A percentile compares a stretch with the other conserved stretches of the same genome.
Conservation (phyloP, 1,139 yeast genomes). For the Protomyces pachydermus region DNA sequence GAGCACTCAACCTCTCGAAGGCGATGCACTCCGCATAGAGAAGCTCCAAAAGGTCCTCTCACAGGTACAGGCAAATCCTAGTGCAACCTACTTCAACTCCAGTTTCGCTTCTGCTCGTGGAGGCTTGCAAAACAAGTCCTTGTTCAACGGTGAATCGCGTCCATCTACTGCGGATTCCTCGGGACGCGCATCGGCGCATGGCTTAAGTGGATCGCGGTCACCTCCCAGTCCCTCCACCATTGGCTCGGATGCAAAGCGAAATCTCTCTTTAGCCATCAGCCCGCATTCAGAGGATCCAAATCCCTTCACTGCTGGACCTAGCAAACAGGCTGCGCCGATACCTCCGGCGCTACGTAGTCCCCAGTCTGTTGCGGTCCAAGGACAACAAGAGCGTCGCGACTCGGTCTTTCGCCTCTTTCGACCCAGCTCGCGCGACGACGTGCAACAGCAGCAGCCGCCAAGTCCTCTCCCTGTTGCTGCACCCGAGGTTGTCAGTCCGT, state of each 20-base stretch:
- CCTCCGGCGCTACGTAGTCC: neutral
- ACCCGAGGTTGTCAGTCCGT: neutral
- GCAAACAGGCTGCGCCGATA: neutral
- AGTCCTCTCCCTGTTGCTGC: neutral
- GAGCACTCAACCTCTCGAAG: slow-evolving; percentile 10
- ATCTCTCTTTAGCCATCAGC: neutral
- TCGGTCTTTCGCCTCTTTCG: neutral
- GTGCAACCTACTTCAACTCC: neutral
- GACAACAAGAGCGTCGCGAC: neutral
- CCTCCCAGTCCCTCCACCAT: neutral
- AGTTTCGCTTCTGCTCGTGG: neutral
- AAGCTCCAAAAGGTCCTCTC: slow-evolving; percentile 9
- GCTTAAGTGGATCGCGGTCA: neutral
- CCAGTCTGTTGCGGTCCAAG: neutral
- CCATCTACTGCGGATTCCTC: neutral
- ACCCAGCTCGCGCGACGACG: neutral
- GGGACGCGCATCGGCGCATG: neutral
- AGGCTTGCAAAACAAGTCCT: neutral
- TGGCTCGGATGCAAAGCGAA: neutral
- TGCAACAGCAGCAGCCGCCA: neutral
- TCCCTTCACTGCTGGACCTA: neutral
- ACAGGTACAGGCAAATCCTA: slow-evolving; percentile 14
- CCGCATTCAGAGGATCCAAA: neutral
- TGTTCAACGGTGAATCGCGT: neutral
- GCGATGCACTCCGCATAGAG: slow-evolving; percentile 22